A percentile compares a stretch with the other conserved stretches of the same genome.
Evolutionary conservation across 257 asterid species (phyloP).

Genomic region (Ophiorrhiza pumila): DNA sequence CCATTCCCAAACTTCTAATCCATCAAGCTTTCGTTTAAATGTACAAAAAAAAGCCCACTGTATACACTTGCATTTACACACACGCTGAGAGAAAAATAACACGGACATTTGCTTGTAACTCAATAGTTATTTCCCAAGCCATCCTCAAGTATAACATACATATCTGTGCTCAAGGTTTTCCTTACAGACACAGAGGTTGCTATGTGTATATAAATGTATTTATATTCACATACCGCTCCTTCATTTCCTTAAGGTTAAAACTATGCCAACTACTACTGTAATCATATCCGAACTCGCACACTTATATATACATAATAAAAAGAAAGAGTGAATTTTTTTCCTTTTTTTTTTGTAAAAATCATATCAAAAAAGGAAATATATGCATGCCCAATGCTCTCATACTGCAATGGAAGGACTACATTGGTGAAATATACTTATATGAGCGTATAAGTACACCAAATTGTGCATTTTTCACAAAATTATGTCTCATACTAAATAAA

Average conservation of each 20-base stretch:
- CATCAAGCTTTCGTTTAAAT: neutral
- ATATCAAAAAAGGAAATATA: neutral
- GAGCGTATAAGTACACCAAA: neutral
- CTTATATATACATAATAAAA: neutral
- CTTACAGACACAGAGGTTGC: neutral
- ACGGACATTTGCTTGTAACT: neutral
- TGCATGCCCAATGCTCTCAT: neutral
- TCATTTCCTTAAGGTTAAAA: neutral
- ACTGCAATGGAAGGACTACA: too few species aligned
- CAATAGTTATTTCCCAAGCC: neutral
- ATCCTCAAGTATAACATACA: too few species aligned
- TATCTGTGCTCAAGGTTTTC: neutral
- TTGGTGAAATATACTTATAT: neutral
- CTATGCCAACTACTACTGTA: neutral
- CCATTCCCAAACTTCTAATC: neutral
- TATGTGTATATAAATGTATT: neutral
- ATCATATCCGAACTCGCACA: neutral
- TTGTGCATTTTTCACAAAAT: neutral
- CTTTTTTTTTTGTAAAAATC: neutral
- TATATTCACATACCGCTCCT: neutral
- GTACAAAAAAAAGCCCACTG: neutral
- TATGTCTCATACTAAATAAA: neutral
- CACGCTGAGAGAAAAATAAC: neutral
- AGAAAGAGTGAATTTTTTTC: neutral
- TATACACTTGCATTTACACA: neutral